phyloP scores from a whole-genome alignment of 2,329 filamentous ascomycete species.

The Hymenoscyphus infarciens region DNA sequence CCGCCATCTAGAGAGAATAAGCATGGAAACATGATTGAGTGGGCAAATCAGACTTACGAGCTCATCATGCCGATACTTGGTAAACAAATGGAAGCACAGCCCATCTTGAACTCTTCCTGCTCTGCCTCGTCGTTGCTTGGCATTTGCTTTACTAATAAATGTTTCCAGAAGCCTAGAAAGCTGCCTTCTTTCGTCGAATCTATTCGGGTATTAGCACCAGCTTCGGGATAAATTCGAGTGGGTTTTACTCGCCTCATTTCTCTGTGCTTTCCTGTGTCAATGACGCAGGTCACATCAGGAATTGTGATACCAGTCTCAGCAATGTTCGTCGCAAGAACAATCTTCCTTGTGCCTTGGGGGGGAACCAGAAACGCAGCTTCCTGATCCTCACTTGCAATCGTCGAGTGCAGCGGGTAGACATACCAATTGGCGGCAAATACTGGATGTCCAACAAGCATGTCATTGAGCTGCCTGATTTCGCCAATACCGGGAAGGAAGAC shows the following conservation, averaged over 20 bases:
- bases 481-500: slow-evolving; percentile 93
- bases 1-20: slow-evolving; percentile 55
- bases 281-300: slow-evolving; percentile 93
- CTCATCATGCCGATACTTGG: slow-evolving; percentile 80
- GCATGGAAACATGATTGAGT: not conserved
- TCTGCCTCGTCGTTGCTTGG: slow-evolving; percentile 89
- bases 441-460: slow-evolving; percentile 74
- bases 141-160: slow-evolving; percentile 93
- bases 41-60: slow-evolving; percentile 36
- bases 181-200: slow-evolving; percentile 86
- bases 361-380: slow-evolving; percentile 88
- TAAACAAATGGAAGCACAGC: slow-evolving; percentile 94
- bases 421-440: slow-evolving; percentile 76
- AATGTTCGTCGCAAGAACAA: slow-evolving; percentile 96
- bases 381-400: slow-evolving; percentile 93
- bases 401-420: slow-evolving; percentile 87
- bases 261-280: slow-evolving; percentile 94
- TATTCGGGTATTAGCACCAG: slow-evolving; percentile 7
- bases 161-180: slow-evolving; percentile 87
- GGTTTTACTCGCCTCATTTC: slow-evolving; percentile 66
- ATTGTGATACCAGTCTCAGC: slow-evolving; percentile 98
- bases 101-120: slow-evolving; percentile 94
- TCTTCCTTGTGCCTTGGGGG: slow-evolving; percentile 78
- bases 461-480: slow-evolving; percentile 85
- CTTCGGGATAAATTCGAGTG: not conserved